Evolutionary conservation across 192 early-diverging fungal species (phyloP).

Genomic region (Gonapodya prolifera): DNA sequence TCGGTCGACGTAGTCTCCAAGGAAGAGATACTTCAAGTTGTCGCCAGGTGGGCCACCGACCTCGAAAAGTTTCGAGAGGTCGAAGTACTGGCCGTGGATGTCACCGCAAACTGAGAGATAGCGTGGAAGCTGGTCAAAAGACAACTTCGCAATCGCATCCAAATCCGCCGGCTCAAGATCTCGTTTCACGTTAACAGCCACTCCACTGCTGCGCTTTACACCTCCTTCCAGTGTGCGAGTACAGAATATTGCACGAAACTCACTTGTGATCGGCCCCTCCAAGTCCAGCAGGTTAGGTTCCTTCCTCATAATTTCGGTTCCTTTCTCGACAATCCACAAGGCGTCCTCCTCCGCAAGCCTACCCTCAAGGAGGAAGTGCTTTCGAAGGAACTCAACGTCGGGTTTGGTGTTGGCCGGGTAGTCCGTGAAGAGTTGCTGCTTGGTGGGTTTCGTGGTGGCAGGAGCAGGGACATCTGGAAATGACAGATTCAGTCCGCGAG

Average conservation of each 20-base stretch:
- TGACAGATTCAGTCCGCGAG: too few relatives aligned
- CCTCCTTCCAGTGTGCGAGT: too few relatives aligned
- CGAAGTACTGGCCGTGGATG: constrained; percentile 26
- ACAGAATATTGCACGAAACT: too few relatives aligned
- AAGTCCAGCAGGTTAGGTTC: constrained; percentile 8
- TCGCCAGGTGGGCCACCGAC: constrained; percentile 21
- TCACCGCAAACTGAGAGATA: constrained; percentile 25
- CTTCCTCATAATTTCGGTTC: constrained; percentile 9
- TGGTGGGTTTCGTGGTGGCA: constrained; percentile 35
- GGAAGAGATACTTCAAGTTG: constrained; percentile 18
- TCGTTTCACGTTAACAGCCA: too few relatives aligned
- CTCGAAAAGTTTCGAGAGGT: constrained; percentile 24
- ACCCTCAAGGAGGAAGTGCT: background rate
- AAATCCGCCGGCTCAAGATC: too few relatives aligned
- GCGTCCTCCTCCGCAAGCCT: constrained; percentile 6
- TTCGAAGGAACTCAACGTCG: background rate
- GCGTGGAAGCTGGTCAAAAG: too few relatives aligned
- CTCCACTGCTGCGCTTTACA: too few relatives aligned
- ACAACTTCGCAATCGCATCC: too few relatives aligned
- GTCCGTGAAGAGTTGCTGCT: constrained; percentile 46
- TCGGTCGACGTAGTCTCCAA: constrained; percentile 28
- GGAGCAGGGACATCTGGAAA: constrained; percentile 46
- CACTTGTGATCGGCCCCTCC: constrained; percentile 11
- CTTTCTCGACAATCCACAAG: constrained; percentile 6
- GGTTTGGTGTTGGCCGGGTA: constrained; percentile 15